Conservation (phyloP, 2,329 filamentous ascomycete genomes). For the Fusarium stilboides region DNA sequence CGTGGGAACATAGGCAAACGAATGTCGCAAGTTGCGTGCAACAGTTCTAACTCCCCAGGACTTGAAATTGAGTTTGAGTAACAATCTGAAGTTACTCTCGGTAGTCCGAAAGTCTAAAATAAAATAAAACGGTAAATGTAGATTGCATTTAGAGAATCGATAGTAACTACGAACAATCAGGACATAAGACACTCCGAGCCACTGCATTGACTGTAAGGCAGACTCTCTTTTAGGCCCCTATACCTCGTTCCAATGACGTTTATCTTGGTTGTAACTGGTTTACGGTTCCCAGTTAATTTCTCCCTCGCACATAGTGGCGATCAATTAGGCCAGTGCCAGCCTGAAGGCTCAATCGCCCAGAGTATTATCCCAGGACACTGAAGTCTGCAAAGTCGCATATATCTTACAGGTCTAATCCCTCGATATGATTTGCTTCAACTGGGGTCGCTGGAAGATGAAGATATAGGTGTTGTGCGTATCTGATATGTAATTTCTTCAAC, state of each 20-base stretch:
- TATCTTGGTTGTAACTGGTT: too few species aligned
- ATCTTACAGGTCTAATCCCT: too few species aligned
- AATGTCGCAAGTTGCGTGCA: neutral
- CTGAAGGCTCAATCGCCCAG: neutral
- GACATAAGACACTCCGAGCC: neutral
- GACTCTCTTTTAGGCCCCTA: neutral
- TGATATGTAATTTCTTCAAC: neutral
- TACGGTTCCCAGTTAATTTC: neutral
- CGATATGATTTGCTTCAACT: neutral
- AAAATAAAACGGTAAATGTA: too few species aligned
- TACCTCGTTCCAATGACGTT: rapidly evolving
- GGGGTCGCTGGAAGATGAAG: neutral
- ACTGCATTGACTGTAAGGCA: too few species aligned
- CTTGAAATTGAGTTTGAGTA: neutral
- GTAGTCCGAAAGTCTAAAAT: too few species aligned
- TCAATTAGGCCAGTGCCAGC: neutral
- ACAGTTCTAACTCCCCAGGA: neutral
- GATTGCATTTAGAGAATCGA: too few species aligned
- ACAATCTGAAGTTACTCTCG: neutral
- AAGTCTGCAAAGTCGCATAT: neutral
- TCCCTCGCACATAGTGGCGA: neutral
- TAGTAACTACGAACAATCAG: neutral
- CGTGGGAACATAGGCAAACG: neutral
- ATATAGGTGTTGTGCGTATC: neutral
- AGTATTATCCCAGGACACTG: neutral